Percentiles rank a stretch among this genome's conserved stretches.
These are phyloP conservation scores for Eutrema japonicum DNA, from an alignment of 345 rosid species.

Conservation along the genomic window DNA sequence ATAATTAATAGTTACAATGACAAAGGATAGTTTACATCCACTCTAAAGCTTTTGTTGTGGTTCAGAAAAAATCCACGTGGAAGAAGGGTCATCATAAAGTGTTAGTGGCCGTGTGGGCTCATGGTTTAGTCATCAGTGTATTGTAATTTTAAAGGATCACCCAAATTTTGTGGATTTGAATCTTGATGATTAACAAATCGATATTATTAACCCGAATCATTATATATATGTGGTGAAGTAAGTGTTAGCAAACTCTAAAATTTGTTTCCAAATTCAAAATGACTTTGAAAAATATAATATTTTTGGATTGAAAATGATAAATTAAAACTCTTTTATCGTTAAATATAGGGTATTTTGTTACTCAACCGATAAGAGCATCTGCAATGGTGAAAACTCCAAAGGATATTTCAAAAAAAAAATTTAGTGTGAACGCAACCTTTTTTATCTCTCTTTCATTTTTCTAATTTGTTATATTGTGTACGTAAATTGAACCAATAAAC, in stretches of 20 bases:
- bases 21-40: background rate
- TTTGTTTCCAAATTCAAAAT: constrained; percentile 4
- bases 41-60: constrained; percentile 20
- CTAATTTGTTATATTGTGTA: too few relatives aligned
- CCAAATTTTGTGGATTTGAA: background rate
- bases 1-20: background rate
- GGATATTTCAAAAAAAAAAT: too few relatives aligned
- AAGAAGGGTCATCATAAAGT: background rate
- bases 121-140: too few relatives aligned
- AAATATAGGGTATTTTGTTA: background rate
- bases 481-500: too few relatives aligned
- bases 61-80: constrained; percentile 17
- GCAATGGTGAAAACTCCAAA: too few relatives aligned
- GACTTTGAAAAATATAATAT: background rate
- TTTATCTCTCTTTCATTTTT: too few relatives aligned
- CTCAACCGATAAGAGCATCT: too few relatives aligned
- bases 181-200: background rate
- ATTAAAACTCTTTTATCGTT: background rate
- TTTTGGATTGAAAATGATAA: background rate
- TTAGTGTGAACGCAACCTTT: too few relatives aligned
- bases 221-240: background rate
- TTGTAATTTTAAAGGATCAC: background rate
- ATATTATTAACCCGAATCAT: background rate
- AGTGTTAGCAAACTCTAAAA: background rate
- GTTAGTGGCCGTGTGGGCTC: background rate